These are phyloP conservation scores for Pyricularia pennisetigena DNA, from an alignment of 2,329 filamentous ascomycete species.

Conservation along the genomic window DNA sequence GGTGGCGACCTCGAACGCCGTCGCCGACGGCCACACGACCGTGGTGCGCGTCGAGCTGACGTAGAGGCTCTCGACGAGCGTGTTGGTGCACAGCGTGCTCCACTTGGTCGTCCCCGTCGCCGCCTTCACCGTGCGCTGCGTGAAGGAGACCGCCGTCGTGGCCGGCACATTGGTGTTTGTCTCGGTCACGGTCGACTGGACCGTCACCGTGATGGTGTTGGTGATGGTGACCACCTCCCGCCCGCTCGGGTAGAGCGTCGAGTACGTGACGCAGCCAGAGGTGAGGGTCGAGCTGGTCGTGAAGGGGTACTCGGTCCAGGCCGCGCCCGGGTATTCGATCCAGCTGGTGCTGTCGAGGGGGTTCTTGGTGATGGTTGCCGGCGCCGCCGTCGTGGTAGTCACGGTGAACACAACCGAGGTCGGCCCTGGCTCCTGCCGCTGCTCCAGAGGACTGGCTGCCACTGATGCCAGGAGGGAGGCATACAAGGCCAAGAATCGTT, in stretches of 20 bases:
- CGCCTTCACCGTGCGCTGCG: background rate
- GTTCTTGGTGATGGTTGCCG: background rate
- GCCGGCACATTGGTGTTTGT: background rate
- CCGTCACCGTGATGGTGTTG: background rate
- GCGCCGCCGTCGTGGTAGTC: background rate
- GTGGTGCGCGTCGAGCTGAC: conserved; percentile 1
- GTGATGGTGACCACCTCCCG: background rate
- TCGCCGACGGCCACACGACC: background rate
- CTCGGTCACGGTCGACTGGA: background rate
- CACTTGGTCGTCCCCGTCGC: background rate
- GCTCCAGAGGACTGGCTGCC: background rate
- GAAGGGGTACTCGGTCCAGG: background rate
- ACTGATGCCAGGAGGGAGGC: background rate
- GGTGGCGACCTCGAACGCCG: background rate
- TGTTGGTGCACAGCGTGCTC: conserved; percentile 3
- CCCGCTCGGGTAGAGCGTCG: background rate
- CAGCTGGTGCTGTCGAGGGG: background rate
- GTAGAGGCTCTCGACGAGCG: conserved; percentile 3
- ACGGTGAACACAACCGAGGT: background rate
- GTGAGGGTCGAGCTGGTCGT: background rate
- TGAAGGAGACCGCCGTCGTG: background rate
- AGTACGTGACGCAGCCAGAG: conserved; percentile 1
- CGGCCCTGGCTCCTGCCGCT: background rate
- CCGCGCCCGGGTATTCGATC: background rate
- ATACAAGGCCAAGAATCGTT: background rate